Evolutionary conservation across 176 grass and related monocot species (phyloP).

Genomic region (Raddia guianensis): DNA sequence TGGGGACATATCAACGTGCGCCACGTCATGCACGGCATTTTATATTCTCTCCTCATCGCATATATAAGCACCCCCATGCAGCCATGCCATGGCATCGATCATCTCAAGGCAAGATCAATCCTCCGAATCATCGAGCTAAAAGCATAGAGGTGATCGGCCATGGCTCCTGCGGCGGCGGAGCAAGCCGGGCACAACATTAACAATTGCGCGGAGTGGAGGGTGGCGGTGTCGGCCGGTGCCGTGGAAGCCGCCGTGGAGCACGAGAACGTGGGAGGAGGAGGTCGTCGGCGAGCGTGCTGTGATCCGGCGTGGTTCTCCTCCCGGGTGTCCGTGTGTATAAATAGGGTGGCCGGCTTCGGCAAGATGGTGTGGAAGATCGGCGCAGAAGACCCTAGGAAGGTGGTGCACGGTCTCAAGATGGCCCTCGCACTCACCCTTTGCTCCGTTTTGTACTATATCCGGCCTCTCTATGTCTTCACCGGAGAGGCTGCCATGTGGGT

Average conservation of each 20-base stretch:
- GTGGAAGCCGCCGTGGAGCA: slow-evolving; percentile 28
- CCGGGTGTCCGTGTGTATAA: slow-evolving; percentile 10
- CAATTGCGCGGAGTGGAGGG: neutral
- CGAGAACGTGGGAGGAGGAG: neutral
- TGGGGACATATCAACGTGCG: neutral
- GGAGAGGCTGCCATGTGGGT: slow-evolving; percentile 65
- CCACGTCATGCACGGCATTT: slow-evolving; percentile 28
- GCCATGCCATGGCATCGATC: slow-evolving; percentile 1
- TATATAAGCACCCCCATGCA: slow-evolving; percentile 23
- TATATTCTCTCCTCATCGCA: neutral
- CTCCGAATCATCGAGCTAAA: neutral
- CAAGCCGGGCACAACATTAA: neutral
- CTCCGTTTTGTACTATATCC: slow-evolving; percentile 66
- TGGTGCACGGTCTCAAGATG: slow-evolving; percentile 61
- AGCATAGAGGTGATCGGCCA: neutral
- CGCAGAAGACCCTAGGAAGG: slow-evolving; percentile 63
- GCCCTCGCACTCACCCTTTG: slow-evolving; percentile 60
- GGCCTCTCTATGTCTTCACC: slow-evolving; percentile 58
- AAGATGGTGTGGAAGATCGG: slow-evolving; percentile 57
- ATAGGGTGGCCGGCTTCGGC: slow-evolving; percentile 38
- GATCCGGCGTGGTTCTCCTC: slow-evolving; percentile 22
- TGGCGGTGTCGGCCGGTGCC: neutral
- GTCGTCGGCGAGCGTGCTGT: neutral
- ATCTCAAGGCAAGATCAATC: neutral
- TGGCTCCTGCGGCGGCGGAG: slow-evolving; percentile 27